Conservation (phyloP, 192 early-diverging fungal genomes). For the Phlyctochytrium bullatum region DNA sequence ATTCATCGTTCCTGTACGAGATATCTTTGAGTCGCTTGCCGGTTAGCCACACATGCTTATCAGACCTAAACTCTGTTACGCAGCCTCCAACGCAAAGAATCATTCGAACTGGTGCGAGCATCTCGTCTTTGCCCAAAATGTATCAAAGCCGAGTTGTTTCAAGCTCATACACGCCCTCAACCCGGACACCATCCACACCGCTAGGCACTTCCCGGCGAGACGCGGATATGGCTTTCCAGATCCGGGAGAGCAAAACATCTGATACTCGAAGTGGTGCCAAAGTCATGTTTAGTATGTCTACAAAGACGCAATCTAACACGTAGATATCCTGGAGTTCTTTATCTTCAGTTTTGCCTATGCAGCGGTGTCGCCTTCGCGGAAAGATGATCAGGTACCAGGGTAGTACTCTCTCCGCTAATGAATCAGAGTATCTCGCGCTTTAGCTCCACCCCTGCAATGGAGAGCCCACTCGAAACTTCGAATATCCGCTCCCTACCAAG, state of each 20-base stretch:
- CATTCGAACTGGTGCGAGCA: not conserved
- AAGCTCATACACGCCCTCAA: not conserved
- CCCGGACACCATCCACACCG: not conserved
- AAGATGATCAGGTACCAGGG: no score
- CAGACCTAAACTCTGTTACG: not conserved
- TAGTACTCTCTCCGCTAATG: no score
- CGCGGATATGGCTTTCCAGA: no score
- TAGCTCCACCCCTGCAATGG: no score
- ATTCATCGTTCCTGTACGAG: not conserved
- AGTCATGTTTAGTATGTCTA: not conserved
- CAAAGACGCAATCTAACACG: conserved; percentile 2
- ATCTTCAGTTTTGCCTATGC: conserved; percentile 35
- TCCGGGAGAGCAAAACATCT: no score
- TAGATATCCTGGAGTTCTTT: conserved; percentile 46
- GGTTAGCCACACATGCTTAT: not conserved
- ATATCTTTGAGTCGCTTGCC: not conserved
- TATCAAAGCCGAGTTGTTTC: not conserved
- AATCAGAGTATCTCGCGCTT: no score
- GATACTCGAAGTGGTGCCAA: not conserved
- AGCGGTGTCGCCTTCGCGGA: no score
- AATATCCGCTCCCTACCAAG: no score
- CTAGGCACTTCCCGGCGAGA: not conserved
- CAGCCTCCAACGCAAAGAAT: not conserved
- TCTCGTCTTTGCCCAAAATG: not conserved
- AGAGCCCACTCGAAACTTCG: no score